Evolutionary conservation across 1,284 basidiomycete genomes (phyloP).

Genomic region (Golubevia sp.): DNA sequence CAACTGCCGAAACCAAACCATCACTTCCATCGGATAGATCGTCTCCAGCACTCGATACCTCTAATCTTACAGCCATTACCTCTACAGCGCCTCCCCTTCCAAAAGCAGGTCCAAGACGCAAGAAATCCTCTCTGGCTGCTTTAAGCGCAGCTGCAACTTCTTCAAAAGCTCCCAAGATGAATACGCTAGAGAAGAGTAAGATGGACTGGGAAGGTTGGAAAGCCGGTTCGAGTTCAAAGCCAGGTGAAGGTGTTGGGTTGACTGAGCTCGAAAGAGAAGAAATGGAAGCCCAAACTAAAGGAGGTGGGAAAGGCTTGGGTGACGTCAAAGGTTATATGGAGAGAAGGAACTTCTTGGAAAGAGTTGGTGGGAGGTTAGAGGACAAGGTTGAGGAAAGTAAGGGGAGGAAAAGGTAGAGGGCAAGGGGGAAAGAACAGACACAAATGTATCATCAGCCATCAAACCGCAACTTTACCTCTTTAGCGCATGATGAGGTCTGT

Average conservation of each 20-base stretch:
- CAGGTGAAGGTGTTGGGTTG: conserved; percentile 13
- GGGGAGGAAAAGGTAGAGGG: neutral
- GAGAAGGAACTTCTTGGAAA: conserved; percentile 48
- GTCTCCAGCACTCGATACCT: no score
- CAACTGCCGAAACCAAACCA: neutral
- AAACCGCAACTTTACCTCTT: no score
- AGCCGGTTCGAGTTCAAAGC: conserved; percentile 17
- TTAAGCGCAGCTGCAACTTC: conserved; percentile 21
- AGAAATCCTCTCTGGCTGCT: conserved; percentile 34
- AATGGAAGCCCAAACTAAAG: conserved; percentile 54
- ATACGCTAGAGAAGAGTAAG: conserved; percentile 58
- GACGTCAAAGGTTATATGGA: conserved; percentile 56
- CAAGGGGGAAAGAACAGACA: no score
- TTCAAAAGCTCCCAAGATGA: conserved; percentile 44
- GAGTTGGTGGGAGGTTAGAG: conserved; percentile 39
- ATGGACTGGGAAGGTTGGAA: conserved; percentile 44
- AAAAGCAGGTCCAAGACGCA: conserved; percentile 17
- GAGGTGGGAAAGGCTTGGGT: conserved; percentile 44
- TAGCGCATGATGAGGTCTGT: no score
- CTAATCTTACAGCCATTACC: neutral
- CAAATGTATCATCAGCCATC: no score
- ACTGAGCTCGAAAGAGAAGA: conserved; percentile 44
- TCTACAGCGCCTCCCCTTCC: neutral
- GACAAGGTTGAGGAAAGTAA: conserved; percentile 11
- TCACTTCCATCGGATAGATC: no score